phyloP scores from a whole-genome alignment of 768 basidiomycete genomes.

The Pleurotus pulmonarius region DNA sequence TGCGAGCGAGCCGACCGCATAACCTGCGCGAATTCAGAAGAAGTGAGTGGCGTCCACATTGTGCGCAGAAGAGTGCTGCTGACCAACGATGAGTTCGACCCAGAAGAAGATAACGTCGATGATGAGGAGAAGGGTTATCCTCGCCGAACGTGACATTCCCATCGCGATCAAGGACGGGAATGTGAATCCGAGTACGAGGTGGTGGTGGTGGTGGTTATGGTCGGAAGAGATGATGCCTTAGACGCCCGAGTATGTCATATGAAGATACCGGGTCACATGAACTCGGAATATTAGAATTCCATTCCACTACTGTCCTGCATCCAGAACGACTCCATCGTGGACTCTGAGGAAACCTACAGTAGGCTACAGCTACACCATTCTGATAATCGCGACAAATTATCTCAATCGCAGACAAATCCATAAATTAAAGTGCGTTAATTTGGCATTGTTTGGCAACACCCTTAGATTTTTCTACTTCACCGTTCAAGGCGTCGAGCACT shows the following conservation, averaged over 20 bases:
- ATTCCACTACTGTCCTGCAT: no score
- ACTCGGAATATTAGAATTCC: no score
- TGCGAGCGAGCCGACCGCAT: slow-evolving; percentile 93
- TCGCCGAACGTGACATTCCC: slow-evolving; percentile 61
- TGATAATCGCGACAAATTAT: no score
- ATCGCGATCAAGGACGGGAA: slow-evolving; percentile 16
- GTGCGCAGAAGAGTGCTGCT: slow-evolving; percentile 15
- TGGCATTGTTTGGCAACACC: slow-evolving; percentile 26
- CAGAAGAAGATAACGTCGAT: slow-evolving; percentile 89
- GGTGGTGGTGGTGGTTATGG: no score
- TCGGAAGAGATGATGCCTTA: no score
- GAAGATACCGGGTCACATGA: no score
- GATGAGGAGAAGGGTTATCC: slow-evolving; percentile 71
- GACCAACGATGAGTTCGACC: slow-evolving; percentile 79
- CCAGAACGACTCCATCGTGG: no score
- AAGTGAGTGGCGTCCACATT: slow-evolving; percentile 6
- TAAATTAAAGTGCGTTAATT: slow-evolving; percentile 15
- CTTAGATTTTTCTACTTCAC: slow-evolving; percentile 15
- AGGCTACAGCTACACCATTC: no score
- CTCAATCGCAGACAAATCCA: no score
- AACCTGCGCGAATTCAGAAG: slow-evolving; percentile 47
- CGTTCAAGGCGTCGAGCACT: background rate
- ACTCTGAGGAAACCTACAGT: no score
- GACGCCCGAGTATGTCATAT: no score
- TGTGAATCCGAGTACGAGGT: no score